A percentile compares a stretch with the other conserved stretches of the same genome.
Evolutionary conservation across 768 basidiomycete genomes (phyloP).

Genomic region (Suillus clintonianus): DNA sequence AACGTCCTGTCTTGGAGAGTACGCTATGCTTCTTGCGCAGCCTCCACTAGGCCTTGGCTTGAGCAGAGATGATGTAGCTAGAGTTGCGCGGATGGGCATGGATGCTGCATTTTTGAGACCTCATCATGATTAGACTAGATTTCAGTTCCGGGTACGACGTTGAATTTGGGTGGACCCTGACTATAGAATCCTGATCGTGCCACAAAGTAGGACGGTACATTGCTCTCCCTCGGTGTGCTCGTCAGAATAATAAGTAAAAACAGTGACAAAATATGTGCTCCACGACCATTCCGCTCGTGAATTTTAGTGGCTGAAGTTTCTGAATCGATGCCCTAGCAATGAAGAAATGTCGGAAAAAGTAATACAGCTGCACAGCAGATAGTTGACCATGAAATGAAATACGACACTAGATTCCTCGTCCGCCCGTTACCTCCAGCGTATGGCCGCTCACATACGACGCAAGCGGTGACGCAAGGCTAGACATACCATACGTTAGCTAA

Average conservation of each 20-base stretch:
- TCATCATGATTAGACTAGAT: not conserved
- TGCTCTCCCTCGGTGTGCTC: not conserved
- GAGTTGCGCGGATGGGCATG: slow-evolving; percentile 65
- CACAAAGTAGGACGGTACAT: not conserved
- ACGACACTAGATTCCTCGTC: slow-evolving; percentile 60
- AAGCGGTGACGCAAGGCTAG: slow-evolving; percentile 74
- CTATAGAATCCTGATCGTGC: not conserved
- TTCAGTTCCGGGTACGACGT: not conserved
- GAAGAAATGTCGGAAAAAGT: not conserved
- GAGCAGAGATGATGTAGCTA: slow-evolving; percentile 52
- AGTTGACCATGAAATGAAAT: not conserved
- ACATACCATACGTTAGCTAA: slow-evolving; percentile 3
- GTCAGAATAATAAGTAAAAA: not conserved
- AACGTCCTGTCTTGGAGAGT: slow-evolving; percentile 74
- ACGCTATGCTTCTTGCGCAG: slow-evolving; percentile 73
- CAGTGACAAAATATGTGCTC: not conserved
- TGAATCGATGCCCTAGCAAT: not conserved
- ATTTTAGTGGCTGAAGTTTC: not conserved
- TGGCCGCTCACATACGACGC: slow-evolving; percentile 83
- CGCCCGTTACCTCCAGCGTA: slow-evolving; percentile 83
- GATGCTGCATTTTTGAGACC: slow-evolving; percentile 18
- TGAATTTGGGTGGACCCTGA: not conserved
- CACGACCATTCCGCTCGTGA: no score
- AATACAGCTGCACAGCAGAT: not conserved
- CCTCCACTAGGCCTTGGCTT: slow-evolving; percentile 76